Percentiles rank a stretch among this genome's conserved stretches.
Evolutionary conservation across 2,329 filamentous ascomycete genomes (phyloP).

Genomic region (Cladosporium austrohemisphaericum): DNA sequence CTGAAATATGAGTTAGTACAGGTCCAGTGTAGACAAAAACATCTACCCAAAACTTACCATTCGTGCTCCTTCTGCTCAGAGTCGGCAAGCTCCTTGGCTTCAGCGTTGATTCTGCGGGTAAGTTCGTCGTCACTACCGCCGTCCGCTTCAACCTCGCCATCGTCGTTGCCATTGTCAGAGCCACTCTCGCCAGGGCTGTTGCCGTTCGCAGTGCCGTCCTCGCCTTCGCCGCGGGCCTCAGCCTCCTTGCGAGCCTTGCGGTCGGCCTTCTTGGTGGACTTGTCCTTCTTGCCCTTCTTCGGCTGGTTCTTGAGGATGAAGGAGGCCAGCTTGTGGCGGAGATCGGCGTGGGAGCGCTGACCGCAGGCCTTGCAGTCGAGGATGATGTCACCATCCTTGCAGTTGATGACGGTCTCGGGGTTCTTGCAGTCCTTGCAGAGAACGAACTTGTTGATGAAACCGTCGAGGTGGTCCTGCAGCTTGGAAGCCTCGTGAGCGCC

Average conservation of each 20-base stretch:
- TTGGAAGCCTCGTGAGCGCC: slow-evolving; percentile 92
- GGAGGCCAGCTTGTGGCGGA: slow-evolving; percentile 90
- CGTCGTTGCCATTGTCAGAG: slow-evolving; percentile 61
- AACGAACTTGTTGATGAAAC: slow-evolving; percentile 97
- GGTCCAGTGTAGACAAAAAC: not conserved
- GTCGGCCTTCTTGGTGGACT: slow-evolving; percentile 82
- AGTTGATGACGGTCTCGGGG: slow-evolving; percentile 91
- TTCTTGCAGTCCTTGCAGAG: slow-evolving; percentile 99
- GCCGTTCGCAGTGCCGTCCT: slow-evolving; percentile 51
- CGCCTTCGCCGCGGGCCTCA: slow-evolving; percentile 50
- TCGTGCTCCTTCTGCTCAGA: slow-evolving; percentile 75
- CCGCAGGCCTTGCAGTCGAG: slow-evolving; percentile 99
- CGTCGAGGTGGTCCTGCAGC: slow-evolving; percentile 96
- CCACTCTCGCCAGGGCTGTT: slow-evolving; percentile 65
- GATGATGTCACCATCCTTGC: slow-evolving; percentile 88
- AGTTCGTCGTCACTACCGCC: slow-evolving; percentile 89
- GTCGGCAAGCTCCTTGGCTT: slow-evolving; percentile 67
- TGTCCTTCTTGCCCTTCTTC: slow-evolving; percentile 94
- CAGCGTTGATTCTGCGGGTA: slow-evolving; percentile 67
- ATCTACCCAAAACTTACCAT: slow-evolving; percentile 51
- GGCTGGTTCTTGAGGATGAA: slow-evolving; percentile 97
- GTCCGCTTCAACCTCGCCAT: slow-evolving; percentile 63
- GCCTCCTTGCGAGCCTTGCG: slow-evolving; percentile 81
- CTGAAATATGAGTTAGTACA: slow-evolving; percentile 2
- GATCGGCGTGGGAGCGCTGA: slow-evolving; percentile 84